Percentiles rank a stretch among this genome's conserved stretches.
These are phyloP conservation scores for Phaeoacremonium minimum DNA, from an alignment of 2,329 filamentous ascomycete genomes.

Conservation along the genomic window DNA sequence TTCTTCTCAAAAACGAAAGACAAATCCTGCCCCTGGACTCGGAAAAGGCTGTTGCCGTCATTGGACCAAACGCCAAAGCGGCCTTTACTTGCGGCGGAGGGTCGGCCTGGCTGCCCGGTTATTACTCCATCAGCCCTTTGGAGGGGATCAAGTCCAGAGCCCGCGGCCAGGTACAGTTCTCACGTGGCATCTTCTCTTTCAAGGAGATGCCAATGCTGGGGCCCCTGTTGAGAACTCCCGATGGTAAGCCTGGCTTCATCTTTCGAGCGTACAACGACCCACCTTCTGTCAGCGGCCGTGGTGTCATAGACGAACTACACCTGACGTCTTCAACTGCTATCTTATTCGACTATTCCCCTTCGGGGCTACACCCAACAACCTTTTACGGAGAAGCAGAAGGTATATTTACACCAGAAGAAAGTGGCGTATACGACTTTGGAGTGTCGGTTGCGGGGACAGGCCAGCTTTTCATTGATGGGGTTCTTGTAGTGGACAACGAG, in stretches of 20 bases:
- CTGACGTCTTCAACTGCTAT: constrained; percentile 37
- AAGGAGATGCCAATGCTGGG: constrained; percentile 11
- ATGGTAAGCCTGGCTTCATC: constrained; percentile 7
- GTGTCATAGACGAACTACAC: constrained; percentile 30
- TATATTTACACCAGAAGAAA: constrained; percentile 18
- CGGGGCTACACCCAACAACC: constrained; percentile 22
- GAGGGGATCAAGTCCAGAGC: constrained; percentile 31
- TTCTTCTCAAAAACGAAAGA: constrained; percentile 56
- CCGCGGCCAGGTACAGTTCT: constrained; percentile 19
- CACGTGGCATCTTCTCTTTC: constrained; percentile 10
- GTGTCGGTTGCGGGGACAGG: constrained; percentile 24
- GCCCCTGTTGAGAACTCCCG: constrained; percentile 4
- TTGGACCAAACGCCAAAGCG: constrained; percentile 44
- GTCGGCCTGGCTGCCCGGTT: constrained; percentile 25
- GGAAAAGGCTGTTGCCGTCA: constrained; percentile 35
- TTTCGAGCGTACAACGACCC: constrained; percentile 10
- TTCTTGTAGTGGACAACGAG: constrained; percentile 27
- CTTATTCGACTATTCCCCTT: constrained; percentile 46
- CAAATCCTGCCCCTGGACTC: constrained; percentile 42
- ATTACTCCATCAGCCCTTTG: constrained; percentile 37
- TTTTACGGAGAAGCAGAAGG: constrained; percentile 34
- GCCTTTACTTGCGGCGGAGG: constrained; percentile 20
- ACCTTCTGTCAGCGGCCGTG: neutral
- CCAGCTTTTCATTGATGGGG: constrained; percentile 26
- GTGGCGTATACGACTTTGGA: constrained; percentile 23